Base-by-base conservation (phyloP, 306 rosid genomes). In the Morella rubra region DNA sequence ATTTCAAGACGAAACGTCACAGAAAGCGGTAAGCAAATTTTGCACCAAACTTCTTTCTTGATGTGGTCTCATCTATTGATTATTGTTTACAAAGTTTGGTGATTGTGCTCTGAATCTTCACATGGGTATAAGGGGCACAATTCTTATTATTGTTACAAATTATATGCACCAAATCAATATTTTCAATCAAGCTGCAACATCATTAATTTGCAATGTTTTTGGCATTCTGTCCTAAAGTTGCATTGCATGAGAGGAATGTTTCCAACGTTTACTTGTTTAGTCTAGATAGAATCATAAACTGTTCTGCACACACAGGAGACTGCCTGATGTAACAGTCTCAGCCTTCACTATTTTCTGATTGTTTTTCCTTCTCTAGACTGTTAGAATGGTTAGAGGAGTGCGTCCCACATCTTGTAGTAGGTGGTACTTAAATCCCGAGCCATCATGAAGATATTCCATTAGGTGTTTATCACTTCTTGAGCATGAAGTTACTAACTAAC, bases 1-100 rank as follows among this genome's bases (percentile, higher is more conserved):
- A 95, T 77, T 95, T 90, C 82, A 95, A 88, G 91, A 92, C 96
- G 45, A 95, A 92, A 81, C 86, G 89, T 71, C 98, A 95, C 88
- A 89, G 69, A 91, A 92, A 86, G 84, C 89, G 90, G 97, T 92
- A 71, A 71, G 83, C n/a, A 44, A 55, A 41, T 46, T 65, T 27
- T 66, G 19, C 42, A 12, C 81, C 8, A 5, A 77, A 18, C 1
- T 13, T 18, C 47, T 68, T 42, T 20, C 12, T 3, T 24, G n/a
- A 27, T 49, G 41, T 60, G 44, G 42, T 60, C 53, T 22, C 56
- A n/a, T 51, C 18, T 8, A 0, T 49, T 69, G 51, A 53, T 72
- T 50, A 11, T 42, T 77, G 59, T 27, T 62, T 20, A 68, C 19
- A 27, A 5, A 9, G 67, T 60, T 60, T 60, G 27, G 18, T 24